phyloP scores from a whole-genome alignment of 257 asterid species.

The Nemophila menziesii region DNA sequence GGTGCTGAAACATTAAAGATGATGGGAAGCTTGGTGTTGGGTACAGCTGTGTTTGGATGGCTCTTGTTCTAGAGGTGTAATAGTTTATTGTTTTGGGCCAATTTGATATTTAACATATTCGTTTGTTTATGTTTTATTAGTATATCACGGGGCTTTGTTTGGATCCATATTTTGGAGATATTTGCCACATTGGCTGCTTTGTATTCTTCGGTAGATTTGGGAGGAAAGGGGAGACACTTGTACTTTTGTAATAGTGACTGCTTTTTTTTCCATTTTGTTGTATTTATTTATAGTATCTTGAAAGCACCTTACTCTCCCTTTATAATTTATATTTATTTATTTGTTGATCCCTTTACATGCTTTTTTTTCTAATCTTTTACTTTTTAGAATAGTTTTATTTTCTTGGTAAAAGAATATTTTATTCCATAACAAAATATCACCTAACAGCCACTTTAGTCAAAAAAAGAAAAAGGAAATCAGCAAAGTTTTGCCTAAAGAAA shows the following conservation, averaged over 20 bases:
- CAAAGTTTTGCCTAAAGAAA: no score
- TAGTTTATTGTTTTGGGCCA: constrained; percentile 2
- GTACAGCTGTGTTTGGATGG: constrained; percentile 40
- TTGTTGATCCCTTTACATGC: no score
- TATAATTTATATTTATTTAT: no score
- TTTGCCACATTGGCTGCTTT: constrained; percentile 25
- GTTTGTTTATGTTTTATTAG: constrained; percentile 11
- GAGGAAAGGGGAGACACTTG: constrained; percentile 3
- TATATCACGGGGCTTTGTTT: constrained; percentile 7
- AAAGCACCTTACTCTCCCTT: not conserved
- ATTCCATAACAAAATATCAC: no score
- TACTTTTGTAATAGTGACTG: constrained; percentile 7
- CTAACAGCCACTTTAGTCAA: no score
- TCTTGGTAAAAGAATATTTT: no score
- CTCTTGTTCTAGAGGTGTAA: constrained; percentile 20
- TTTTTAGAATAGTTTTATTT: no score
- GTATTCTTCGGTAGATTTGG: constrained; percentile 22
- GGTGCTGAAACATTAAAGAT: constrained; percentile 62
- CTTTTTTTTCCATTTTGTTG: constrained; percentile 1
- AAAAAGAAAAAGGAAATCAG: no score
- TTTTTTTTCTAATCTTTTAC: no score
- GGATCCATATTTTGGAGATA: constrained; percentile 6
- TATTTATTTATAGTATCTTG: not conserved
- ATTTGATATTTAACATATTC: constrained; percentile 15
- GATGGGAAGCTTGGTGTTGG: constrained; percentile 42